Evolutionary conservation across 371 early-diverging fungal species (phyloP), one percentile per base, ranked within the genome.

Genomic region (Fennellomyces sp.): DNA sequence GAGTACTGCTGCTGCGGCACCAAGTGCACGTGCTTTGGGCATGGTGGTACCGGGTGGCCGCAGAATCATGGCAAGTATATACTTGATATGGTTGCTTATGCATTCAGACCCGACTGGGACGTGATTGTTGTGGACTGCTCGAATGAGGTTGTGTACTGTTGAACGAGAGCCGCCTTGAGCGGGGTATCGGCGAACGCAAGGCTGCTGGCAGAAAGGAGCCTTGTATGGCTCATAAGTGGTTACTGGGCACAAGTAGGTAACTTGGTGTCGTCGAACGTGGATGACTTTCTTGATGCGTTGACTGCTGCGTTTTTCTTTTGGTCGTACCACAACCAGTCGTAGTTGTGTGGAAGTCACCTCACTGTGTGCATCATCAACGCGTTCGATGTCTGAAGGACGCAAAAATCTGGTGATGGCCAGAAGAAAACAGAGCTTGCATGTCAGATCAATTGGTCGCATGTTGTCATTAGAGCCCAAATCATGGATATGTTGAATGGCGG

Each of bases 371-470:
- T 66, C 45, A 28, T 67, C 58, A 5, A 70, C 62, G n/a, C 63
- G 49, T 11, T 64, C 61, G 8, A 64, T 49, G 42, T 73, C 70
- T 19, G 67, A 56, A 11, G 67, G 67, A 10, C 65, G 60, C 13
- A 73, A 35, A 36, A 73, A 73, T 8, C 64, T 60, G 25, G 29
- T 38, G 50, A 69, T 60, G 1, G 55, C 59, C 2, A 71, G 49
- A 0, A 66, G 50, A 57, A 63, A 69, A 38, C 54, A 59, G 4
- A 60, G 53, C 29, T 65, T 69, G 5, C 51, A 25, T n/a, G 69
- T 61, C 15, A 60, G 58, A 25, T 23, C 8, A 17, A 15, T 17
- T 1, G 27, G 10, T 11, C 39, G 42, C 27, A 47, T 27, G 3
- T 3, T 10, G 29, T 39, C n/a, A 31, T 49, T 56, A 1, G 53